Evolutionary conservation across 805 yeast species (phyloP).

Genomic region (Hanseniaspora nectarophila): DNA sequence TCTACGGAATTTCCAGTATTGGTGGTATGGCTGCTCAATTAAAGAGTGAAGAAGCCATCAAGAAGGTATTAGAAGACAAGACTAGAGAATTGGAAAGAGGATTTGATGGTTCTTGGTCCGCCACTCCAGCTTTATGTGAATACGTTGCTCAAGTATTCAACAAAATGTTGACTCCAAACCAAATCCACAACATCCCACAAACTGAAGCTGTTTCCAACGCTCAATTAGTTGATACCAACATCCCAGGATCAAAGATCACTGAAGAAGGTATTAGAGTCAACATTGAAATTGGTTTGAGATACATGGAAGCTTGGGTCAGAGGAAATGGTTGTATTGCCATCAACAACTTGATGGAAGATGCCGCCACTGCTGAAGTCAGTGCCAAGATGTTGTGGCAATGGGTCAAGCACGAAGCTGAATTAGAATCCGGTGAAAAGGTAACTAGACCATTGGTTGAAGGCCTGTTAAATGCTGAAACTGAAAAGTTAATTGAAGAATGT

Average conservation of each 20-base stretch:
- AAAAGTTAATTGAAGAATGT: slow-evolving; percentile 31
- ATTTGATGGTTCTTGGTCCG: slow-evolving; percentile 84
- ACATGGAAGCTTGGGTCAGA: slow-evolving; percentile 78
- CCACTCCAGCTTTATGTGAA: slow-evolving; percentile 71
- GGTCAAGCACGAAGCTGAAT: slow-evolving; percentile 57
- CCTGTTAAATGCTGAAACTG: slow-evolving; percentile 52
- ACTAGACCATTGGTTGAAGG: slow-evolving; percentile 48
- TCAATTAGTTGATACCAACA: slow-evolving; percentile 48
- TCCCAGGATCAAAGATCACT: slow-evolving; percentile 52
- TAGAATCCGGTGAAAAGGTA: slow-evolving; percentile 43
- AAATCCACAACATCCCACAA: slow-evolving; percentile 42
- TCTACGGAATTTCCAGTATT: slow-evolving; percentile 73
- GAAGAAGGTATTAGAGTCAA: slow-evolving; percentile 60
- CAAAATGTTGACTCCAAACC: slow-evolving; percentile 76
- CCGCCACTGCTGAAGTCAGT: slow-evolving; percentile 81
- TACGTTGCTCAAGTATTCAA: slow-evolving; percentile 62
- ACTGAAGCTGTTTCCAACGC: slow-evolving; percentile 41
- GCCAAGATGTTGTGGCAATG: slow-evolving; percentile 74
- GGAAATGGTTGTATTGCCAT: slow-evolving; percentile 79
- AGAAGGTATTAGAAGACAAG: slow-evolving; percentile 62
- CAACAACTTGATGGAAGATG: slow-evolving; percentile 78
- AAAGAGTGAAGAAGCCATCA: slow-evolving; percentile 56
- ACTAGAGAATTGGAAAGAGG: slow-evolving; percentile 66
- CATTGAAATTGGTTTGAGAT: slow-evolving; percentile 62
- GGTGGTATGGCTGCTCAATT: slow-evolving; percentile 88